Evolutionary conservation across 1,139 yeast species (phyloP).

Genomic region (Zygoascus hellenicus): DNA sequence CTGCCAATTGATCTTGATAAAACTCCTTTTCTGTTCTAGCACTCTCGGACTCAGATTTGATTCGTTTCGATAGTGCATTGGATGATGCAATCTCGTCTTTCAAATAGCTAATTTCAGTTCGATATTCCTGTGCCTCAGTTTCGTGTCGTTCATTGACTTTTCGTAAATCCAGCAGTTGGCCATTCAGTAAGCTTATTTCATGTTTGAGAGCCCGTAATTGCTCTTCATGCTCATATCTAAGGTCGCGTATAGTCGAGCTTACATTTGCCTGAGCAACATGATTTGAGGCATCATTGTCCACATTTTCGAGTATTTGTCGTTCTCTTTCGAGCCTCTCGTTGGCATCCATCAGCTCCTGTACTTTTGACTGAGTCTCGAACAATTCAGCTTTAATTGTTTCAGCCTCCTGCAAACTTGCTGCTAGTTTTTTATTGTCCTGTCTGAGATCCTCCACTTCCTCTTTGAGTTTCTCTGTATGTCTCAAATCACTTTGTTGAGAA

Average conservation of each 20-base stretch:
- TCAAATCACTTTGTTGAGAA: too few relatives aligned
- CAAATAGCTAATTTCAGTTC: slow-evolving; percentile 20
- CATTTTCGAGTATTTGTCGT: not conserved
- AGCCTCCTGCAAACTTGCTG: not conserved
- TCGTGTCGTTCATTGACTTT: slow-evolving; percentile 2
- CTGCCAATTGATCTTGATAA: slow-evolving; percentile 18
- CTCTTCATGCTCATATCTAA: slow-evolving; percentile 4
- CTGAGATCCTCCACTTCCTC: slow-evolving; percentile 13
- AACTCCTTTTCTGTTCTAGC: slow-evolving; percentile 20
- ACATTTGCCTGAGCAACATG: not conserved
- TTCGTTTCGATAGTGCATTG: slow-evolving; percentile 19
- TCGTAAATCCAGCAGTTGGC: slow-evolving; percentile 7
- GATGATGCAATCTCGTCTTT: slow-evolving; percentile 13
- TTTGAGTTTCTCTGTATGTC: slow-evolving; percentile 1
- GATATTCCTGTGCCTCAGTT: slow-evolving; percentile 9
- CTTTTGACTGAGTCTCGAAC: too few relatives aligned
- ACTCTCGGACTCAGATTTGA: slow-evolving; percentile 19
- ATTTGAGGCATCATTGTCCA: not conserved
- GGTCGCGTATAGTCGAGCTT: slow-evolving; percentile 3
- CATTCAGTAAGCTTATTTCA: slow-evolving; percentile 5
- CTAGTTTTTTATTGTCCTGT: slow-evolving; percentile 6
- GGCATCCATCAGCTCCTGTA: too few relatives aligned
- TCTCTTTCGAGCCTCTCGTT: not conserved
- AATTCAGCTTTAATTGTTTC: not conserved
- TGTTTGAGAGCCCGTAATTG: slow-evolving; percentile 1